Evolutionary conservation across 331 rosid genomes (phyloP), one percentile per base, ranked within the genome.

Genomic region (Spiraea crenata): DNA sequence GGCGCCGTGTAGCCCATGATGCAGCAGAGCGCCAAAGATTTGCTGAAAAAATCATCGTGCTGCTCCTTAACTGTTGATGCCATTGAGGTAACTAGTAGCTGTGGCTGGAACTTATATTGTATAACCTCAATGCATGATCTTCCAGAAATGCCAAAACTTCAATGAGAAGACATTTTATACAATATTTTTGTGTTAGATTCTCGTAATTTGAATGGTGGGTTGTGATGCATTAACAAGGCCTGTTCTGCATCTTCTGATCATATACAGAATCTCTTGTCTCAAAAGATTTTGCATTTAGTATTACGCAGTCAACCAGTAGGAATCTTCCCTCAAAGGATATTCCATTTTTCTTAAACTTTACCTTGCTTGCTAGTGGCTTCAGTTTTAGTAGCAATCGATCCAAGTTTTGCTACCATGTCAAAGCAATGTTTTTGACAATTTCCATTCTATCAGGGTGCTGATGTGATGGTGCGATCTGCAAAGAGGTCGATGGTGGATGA

Each of bases 11-110:
- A 9, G 79, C 87, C 56, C 76, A 79, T 63, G 93, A 92, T 76
- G 80, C 91, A 6, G 98, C 64, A 57, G 96, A 88, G 80, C 84
- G 85, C 51, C 98, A 92, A 74, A 82, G 91, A 74, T 92, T 92
- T 72, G 51, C 92, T 40, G 98, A 92, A 78, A 92, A 80, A 82
- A 82, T 92, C 64, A 90, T 92, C 59, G 98, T 92, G 79, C 82
- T 92, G 67, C 95, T 92, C 34, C 95, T 92, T 92, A 62, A 92
- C 98, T 70, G 91, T 90, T 66, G 98, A 92, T 83, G 85, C 91
- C 54, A 86, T 92, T 60, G 96, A 92, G 96, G 97, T 91, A 71
- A 44, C 38, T 44, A 3, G 16, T 74, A 63, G 54, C 40, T 57
- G 63, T 71, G 8, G 13, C 59, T 4, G 11, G 5, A 55, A 17